phyloP scores from a whole-genome alignment of 768 basidiomycete species.

The Collybiopsis luxurians region DNA sequence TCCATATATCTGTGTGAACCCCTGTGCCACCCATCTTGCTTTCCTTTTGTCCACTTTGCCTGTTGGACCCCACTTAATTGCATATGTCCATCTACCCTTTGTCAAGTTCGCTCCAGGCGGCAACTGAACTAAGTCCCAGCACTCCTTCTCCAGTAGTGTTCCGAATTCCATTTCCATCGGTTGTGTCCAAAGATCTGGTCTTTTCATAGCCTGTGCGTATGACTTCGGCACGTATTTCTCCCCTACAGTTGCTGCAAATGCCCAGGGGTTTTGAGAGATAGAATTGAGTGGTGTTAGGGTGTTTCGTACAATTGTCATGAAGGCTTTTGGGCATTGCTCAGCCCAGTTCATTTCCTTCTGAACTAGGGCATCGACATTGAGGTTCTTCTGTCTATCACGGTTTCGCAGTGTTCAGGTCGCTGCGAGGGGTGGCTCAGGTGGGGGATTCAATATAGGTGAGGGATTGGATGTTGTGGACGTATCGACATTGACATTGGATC shows the following conservation, averaged over 20 bases:
- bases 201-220: background rate
- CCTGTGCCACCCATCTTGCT: background rate
- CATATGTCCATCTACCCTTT: background rate
- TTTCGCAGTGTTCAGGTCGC: no score
- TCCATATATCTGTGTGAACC: background rate
- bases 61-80: background rate
- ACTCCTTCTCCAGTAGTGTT: background rate
- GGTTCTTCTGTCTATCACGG: no score
- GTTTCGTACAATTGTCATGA: no score
- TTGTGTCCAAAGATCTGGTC: background rate
- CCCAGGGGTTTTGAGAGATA: background rate
- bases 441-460: no score
- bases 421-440: no score
- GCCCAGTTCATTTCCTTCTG: no score
- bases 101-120: background rate
- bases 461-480: no score
- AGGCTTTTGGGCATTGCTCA: no score
- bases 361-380: no score
- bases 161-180: background rate
- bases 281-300: no score
- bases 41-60: background rate
- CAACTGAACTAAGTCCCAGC: background rate
- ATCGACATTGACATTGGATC: no score
- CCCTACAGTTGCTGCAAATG: background rate
- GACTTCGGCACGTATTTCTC: background rate